Evolutionary conservation across 2,329 filamentous ascomycete species (phyloP).

Genomic region (Aphanocladium album): DNA sequence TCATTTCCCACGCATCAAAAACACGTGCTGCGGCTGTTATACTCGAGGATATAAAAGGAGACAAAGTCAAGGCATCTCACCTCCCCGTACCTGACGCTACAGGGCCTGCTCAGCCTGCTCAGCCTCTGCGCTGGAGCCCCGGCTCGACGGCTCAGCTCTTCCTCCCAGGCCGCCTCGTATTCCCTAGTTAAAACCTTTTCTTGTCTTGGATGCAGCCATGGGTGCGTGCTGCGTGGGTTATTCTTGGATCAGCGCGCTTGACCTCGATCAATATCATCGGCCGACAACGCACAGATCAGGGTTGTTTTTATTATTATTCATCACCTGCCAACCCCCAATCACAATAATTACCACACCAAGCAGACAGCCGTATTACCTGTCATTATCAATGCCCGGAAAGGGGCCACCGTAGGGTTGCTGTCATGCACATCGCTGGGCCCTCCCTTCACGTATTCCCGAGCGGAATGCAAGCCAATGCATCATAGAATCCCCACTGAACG

Average conservation of each 20-base stretch:
- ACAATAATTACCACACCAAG: no score
- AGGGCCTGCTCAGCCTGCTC: background rate
- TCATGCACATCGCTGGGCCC: background rate
- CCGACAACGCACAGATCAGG: background rate
- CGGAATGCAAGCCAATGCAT: conserved; percentile 1
- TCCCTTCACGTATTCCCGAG: background rate
- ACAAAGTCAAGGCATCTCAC: background rate
- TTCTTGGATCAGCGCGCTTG: background rate
- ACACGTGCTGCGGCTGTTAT: no score
- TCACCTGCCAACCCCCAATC: no score
- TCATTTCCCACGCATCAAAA: no score
- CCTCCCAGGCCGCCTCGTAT: conserved; percentile 1
- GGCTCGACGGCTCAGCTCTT: background rate
- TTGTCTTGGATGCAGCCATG: background rate
- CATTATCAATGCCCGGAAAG: background rate
- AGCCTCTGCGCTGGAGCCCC: background rate
- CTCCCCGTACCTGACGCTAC: background rate
- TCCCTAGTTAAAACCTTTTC: background rate
- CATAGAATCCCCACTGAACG: conserved; percentile 1
- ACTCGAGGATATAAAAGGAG: background rate
- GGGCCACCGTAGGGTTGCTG: background rate
- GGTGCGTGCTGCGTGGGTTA: background rate
- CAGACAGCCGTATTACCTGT: no score
- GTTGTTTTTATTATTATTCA: no score
- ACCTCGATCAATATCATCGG: background rate